Base-by-base conservation (phyloP, 139 green algal species). In the Limnomonas spitsbergensis region DNA sequence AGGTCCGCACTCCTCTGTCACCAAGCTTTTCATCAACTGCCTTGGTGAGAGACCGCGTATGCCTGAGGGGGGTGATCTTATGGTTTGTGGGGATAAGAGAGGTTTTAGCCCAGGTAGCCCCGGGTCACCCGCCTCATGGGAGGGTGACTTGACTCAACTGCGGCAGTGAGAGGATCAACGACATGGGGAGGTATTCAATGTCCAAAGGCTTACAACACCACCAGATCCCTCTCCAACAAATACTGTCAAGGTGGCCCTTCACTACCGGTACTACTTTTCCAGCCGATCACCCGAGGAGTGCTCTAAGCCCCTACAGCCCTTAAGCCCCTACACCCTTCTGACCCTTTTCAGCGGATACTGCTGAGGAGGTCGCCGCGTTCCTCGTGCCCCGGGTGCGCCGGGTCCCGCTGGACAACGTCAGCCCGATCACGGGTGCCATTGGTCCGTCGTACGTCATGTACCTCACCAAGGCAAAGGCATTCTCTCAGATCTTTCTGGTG, bases 11-110 rank as follows among this genome's bases (percentile, higher is more conserved):
- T 92, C 85, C 3, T 69, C 87, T 3, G 78, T 89, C 6, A 85
- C 89, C 37, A 97, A 94, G 82, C 98, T 96, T 73, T 98, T 98
- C 82, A 95, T 98, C 87, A 98, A 98, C 85, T 94, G 87, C 73
- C 83, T 98, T 36, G 94, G 83, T 86, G 75, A 61, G 75, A n/a
- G n/a, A n/a, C n/a, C n/a, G n/a, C n/a, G n/a, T n/a, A n/a, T n/a
- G n/a, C n/a, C n/a, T n/a, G n/a, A n/a, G n/a, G n/a, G n/a, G n/a
- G n/a, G n/a, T n/a, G n/a, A n/a, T n/a, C n/a, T n/a, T n/a, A n/a
- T n/a, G n/a, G n/a, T n/a, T n/a, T n/a, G n/a, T n/a, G n/a, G n/a
- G n/a, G n/a, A n/a, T n/a, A n/a, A n/a, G n/a, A n/a, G n/a, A n/a
- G n/a, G n/a, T n/a, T n/a, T n/a, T n/a, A n/a, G n/a, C n/a, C n/a